These are phyloP conservation scores for Hsuehochloa calcarea DNA, from an alignment of 176 grass and related monocot genomes.

Conservation along the genomic window DNA sequence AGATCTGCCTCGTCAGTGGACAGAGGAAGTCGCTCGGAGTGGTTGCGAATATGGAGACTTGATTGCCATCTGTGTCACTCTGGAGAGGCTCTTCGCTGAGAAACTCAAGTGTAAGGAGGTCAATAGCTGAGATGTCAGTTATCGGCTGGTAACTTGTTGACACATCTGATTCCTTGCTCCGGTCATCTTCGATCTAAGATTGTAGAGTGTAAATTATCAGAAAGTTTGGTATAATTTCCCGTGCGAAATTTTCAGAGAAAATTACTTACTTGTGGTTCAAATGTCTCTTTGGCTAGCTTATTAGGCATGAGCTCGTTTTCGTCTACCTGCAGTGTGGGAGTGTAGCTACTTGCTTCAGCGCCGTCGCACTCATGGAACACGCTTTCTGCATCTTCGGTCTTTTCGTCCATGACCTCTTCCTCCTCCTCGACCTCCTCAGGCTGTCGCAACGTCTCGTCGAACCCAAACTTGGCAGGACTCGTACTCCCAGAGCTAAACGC, in stretches of 20 bases:
- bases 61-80: background rate
- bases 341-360: background rate
- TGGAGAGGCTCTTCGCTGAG: slow-evolving; percentile 36
- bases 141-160: background rate
- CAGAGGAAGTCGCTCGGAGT: slow-evolving; percentile 46
- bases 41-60: slow-evolving; percentile 9
- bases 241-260: background rate
- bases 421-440: background rate
- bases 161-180: slow-evolving; percentile 3
- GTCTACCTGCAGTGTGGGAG: background rate
- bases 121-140: slow-evolving; percentile 21
- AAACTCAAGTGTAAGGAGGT: slow-evolving; percentile 29
- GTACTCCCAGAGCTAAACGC: slow-evolving; percentile 32
- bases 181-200: slow-evolving; percentile 21
- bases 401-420: background rate
- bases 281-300: background rate
- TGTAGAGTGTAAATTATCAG: background rate
- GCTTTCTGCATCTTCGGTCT: background rate
- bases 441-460: background rate
- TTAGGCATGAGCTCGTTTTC: slow-evolving; percentile 8
- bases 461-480: slow-evolving; percentile 8
- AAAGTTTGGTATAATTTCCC: background rate
- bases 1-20: slow-evolving; percentile 50
- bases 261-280: slow-evolving; percentile 11
- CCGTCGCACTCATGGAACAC: slow-evolving; percentile 12